Base-by-base conservation (phyloP, 2,329 filamentous ascomycete species). In the Aspergillus sp. region DNA sequence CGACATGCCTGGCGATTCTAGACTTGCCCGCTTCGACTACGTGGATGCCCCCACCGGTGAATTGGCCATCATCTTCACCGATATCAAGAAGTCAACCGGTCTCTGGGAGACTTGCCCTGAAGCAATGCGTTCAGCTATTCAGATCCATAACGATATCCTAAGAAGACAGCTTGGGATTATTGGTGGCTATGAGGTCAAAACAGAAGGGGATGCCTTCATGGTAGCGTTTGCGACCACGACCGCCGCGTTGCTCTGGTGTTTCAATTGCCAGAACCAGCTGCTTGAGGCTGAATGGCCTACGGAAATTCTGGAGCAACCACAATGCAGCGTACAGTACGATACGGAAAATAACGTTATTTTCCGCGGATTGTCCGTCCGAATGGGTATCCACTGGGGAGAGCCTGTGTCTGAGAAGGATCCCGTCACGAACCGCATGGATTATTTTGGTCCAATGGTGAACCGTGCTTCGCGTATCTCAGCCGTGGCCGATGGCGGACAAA, bases 371-470 rank as follows among this genome's bases (percentile, higher is more conserved):
- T 96, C 90, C 7, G 93, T 98, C 38, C 82, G 93, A 49, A 98
- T 98, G 93, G 93, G 93, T 58, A 88, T 94, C 50, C 93, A 98
- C 66, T 98, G 86, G 80, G 93, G 93, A 55, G 83, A 86, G 49
- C 93, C 91, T 4, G 89, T 98, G 58, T 94, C 89, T 63, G 93
- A 98, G 67, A 86, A 85, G 42, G 93, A 98, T 67, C 93, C 93
- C 0, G 90, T 98, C 43, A 98, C 93, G 1, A 85, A 90, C 48
- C 88, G 93, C 52, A 98, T 98, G 93, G 93, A 98, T 61, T 98
- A 98, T 71, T 98, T 97, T 64, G 93, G 93, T 0, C 93, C 93
- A 9, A 98, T 98, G 89, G 93, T 98, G 60, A 98, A 98, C 70
- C 90, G 94, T 62, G 88, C 93, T 0, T 86, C 93, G 10, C 86